Conservation (phyloP, 305 asterid genomes). For the Fraxinus platypoda region DNA sequence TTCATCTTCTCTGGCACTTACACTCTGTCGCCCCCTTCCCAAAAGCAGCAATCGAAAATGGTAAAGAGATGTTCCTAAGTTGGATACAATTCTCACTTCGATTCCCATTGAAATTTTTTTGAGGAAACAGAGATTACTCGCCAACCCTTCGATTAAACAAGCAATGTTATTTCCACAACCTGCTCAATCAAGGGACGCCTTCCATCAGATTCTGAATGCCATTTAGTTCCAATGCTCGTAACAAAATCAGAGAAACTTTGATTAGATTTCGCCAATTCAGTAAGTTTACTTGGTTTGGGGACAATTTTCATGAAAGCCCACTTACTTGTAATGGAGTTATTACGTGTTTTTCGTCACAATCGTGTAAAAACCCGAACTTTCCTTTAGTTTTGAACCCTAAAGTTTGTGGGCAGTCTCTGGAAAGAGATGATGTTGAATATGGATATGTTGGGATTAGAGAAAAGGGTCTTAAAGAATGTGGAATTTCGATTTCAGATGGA, state of each 20-base stretch:
- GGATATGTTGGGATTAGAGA: constrained; percentile 29
- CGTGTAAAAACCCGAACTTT: constrained; percentile 15
- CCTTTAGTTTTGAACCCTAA: constrained; percentile 11
- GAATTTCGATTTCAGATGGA: constrained; percentile 23
- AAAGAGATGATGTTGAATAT: constrained; percentile 23
- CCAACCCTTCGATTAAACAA: too few relatives aligned
- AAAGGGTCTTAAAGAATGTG: constrained; percentile 26
- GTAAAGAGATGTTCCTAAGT: too few relatives aligned
- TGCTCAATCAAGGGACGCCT: too few relatives aligned
- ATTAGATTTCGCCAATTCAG: constrained; percentile 22
- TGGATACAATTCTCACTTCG: too few relatives aligned
- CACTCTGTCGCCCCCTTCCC: too few relatives aligned
- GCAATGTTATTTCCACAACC: too few relatives aligned
- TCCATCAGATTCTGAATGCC: too few relatives aligned
- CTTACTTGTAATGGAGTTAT: constrained; percentile 13
- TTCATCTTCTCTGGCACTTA: too few relatives aligned
- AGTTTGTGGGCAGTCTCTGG: constrained; percentile 24
- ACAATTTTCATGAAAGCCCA: constrained; percentile 13
- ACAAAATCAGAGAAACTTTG: constrained; percentile 14
- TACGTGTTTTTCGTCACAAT: constrained; percentile 32
- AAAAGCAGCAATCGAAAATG: too few relatives aligned
- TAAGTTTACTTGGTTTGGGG: constrained; percentile 20
- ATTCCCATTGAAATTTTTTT: too few relatives aligned
- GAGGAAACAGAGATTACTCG: too few relatives aligned
- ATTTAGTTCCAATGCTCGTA: constrained; percentile 13